Evolutionary conservation across 1,139 yeast genomes (phyloP), one percentile per base, ranked within the genome.

Genomic region (Starmera stellimalicola): DNA sequence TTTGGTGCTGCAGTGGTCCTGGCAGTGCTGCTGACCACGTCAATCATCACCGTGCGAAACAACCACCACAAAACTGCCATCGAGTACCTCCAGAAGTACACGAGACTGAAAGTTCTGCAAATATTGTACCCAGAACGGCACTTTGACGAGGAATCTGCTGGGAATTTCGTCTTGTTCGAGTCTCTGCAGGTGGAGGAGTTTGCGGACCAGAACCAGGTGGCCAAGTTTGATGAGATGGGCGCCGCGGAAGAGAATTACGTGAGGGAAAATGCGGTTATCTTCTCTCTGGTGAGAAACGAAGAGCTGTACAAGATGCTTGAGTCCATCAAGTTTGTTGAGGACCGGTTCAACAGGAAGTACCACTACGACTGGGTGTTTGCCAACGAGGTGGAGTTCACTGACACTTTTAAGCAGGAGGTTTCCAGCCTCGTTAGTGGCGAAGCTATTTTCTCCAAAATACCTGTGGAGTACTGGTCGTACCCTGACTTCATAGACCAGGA

Each of bases 391-490:
- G 72, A 69, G 6, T 77, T 77, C 45, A 56, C 63, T 20, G 63
- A 63, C 2, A 63, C 63, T 27, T 76, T 77, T 51, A 65, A 62
- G 32, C 49, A 47, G 6, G 49, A 57, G 16, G 65, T 74, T 6
- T 33, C 62, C 4, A 56, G 61, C 19, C 44, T 69, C 27, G 70
- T 76, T 8, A 69, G 82, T 22, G 93, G 93, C 5, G 60, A 54
- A 4, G 70, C 75, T 18, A 65, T 69, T 42, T 84, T 77, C 50
- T 93, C 84, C 3, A 45, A 59, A 16, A 72, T 83, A 22, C 83
- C 84, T 1, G 35, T 52, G 31, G 77, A 75, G 42, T 80, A 76
- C 52, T 81, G 93, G 93, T 68, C 79, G 3, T 76, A 75, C 44
- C 93, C 93, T 0, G 73, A 65, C 7, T 71, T 68, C 64, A 68